phyloP scores from a whole-genome alignment of 352 stramenopile species.

The Pythium aquatile region DNA sequence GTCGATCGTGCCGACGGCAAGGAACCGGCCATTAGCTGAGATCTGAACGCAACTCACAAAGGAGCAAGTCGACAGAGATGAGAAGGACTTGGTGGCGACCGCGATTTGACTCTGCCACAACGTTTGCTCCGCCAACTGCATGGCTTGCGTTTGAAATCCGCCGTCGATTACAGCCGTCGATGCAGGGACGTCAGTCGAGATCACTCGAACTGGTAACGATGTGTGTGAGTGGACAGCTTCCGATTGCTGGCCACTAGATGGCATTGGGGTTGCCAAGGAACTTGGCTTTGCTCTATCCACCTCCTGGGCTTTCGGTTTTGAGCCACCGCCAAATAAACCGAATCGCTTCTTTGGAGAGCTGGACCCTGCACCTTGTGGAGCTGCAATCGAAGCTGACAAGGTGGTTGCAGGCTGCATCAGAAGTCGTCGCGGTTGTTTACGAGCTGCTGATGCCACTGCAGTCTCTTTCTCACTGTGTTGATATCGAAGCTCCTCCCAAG shows the following conservation, averaged over 20 bases:
- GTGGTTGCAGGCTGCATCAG: conserved; percentile 7
- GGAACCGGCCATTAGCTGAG: conserved; percentile 23
- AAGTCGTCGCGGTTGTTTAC: neutral
- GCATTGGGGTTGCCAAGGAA: conserved; percentile 18
- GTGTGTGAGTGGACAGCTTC: neutral
- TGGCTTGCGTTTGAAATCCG: neutral
- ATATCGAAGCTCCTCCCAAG: conserved; percentile 1
- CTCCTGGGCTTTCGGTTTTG: neutral
- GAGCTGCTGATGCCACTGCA: neutral
- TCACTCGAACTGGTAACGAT: neutral
- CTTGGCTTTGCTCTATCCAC: neutral
- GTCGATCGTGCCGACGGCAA: conserved; percentile 35
- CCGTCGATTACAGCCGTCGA: neutral
- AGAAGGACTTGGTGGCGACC: conserved; percentile 17
- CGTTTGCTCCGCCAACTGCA: neutral
- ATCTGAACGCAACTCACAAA: conserved; percentile 37
- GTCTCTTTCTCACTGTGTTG: neutral
- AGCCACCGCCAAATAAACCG: conserved; percentile 5
- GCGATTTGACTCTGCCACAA: conserved; percentile 8
- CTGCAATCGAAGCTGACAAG: neutral
- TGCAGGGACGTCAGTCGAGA: neutral
- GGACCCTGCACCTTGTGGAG: neutral
- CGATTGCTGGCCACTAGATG: conserved; percentile 12
- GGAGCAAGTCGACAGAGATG: conserved; percentile 20
- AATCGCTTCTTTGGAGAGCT: conserved; percentile 10